Base-by-base conservation (phyloP, 306 rosid species). In the Pyrus betulifolia region DNA sequence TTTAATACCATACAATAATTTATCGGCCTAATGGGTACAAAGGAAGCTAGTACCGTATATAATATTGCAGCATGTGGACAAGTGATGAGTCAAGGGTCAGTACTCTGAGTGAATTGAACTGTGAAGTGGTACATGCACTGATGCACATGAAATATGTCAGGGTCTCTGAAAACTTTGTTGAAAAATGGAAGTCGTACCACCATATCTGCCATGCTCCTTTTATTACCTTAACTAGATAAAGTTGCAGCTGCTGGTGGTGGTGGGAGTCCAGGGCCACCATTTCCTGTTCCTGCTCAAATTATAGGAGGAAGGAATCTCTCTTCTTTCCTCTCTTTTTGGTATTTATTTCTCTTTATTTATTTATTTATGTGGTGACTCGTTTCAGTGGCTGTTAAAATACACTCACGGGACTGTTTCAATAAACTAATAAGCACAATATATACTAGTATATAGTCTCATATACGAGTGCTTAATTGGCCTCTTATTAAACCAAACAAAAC, bases 201-300 rank as follows among this genome's bases (percentile, higher is more conserved):
- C 30, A 33, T 22, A 40, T 49, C 76, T 80, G 11, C 8, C 25
- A 74, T 58, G 64, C 79, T 46, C 3, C n/a, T 19, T 63, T 69
- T 28, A 0, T 70, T 76, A 49, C 93, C 85, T 51, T 33, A 84
- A 80, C 67, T 80, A 52, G 69, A 70, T 58, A 71, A 33, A 63
- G 69, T 8, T 18, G 69, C 25, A 1, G 55, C 55, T 15, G 19
- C 1, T 15, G 55, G 2, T 40, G 45, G 8, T 5, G 55, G 11
- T 40, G 45, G 21, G 8, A 49, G 21, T 15, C 55, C 64, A 59
- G 64, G 64, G 30, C 30, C 63, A 22, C 28, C 28, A 58, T 12
- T 58, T 11, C 23, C 31, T 23, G 19, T 46, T 77, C 8, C 58
- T 23, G 55, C 57, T 51, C 76, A 52, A 59, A 55, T 76, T 66